These are phyloP conservation scores for Termitomyces sp. DNA, from an alignment of 768 basidiomycete species.

Conservation along the genomic window DNA sequence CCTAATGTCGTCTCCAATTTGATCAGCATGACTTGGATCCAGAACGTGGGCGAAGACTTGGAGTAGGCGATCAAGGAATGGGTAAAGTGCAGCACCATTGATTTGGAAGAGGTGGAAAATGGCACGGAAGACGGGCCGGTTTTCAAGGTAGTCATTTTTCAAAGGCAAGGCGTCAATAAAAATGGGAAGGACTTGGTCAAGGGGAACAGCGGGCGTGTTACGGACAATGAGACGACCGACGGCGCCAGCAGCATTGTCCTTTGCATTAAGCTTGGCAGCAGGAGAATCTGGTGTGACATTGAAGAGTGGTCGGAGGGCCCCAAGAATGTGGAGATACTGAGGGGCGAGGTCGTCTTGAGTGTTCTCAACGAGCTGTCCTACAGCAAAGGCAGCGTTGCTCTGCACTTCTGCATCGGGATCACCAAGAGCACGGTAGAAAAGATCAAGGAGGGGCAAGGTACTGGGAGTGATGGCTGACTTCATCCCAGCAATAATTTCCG, in stretches of 20 bases:
- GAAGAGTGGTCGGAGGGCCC: conserved; percentile 79
- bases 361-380: conserved; percentile 87
- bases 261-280: conserved; percentile 71
- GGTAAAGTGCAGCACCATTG: conserved; percentile 63
- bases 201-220: conserved; percentile 73
- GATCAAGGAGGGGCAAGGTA: conserved; percentile 74
- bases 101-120: conserved; percentile 83
- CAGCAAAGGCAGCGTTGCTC: conserved; percentile 94
- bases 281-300: conserved; percentile 54
- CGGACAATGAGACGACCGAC: conserved; percentile 83
- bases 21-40: conserved; percentile 66
- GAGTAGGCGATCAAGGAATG: conserved; percentile 76
- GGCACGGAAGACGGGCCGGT: conserved; percentile 81
- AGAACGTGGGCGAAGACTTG: conserved; percentile 77
- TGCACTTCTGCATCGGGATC: conserved; percentile 91
- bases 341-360: conserved; percentile 73
- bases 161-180: conserved; percentile 81
- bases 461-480: conserved; percentile 80
- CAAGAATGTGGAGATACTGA: conserved; percentile 77
- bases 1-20: conserved; percentile 76
- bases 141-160: conserved; percentile 85
- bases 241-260: conserved; percentile 95
- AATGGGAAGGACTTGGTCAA: conserved; percentile 86
- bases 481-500: conserved; percentile 93
- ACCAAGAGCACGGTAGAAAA: conserved; percentile 77